Percentiles rank a stretch among this genome's conserved stretches.
Conservation (phyloP, 1,284 basidiomycete genomes). For the Ceratobasidium sp. region DNA sequence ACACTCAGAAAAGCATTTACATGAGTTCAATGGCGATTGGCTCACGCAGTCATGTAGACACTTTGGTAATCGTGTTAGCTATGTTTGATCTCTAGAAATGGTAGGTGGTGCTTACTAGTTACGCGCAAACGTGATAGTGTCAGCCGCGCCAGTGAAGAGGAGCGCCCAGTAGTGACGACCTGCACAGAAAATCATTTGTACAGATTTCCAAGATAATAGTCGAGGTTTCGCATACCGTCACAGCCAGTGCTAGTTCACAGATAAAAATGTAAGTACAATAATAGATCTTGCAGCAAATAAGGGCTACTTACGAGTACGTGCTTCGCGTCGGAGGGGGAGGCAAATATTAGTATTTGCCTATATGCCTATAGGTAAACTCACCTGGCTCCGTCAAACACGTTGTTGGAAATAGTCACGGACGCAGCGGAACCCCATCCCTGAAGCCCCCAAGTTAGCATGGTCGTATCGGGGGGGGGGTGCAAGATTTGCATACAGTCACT, state of each 20-base stretch:
- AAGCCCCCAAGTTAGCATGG: background rate
- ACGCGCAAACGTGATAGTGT: constrained; percentile 42
- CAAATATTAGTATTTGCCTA: background rate
- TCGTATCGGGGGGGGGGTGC: background rate
- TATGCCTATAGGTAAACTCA: constrained; percentile 1
- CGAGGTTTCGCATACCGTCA: constrained; percentile 11
- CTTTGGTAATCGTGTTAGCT: background rate
- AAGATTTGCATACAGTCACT: constrained; percentile 50
- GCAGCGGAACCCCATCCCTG: constrained; percentile 38
- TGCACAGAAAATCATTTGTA: background rate
- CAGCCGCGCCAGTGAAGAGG: constrained; percentile 38
- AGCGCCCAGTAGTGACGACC: constrained; percentile 42
- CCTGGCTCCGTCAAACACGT: constrained; percentile 43
- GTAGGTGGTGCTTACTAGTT: constrained; percentile 41
- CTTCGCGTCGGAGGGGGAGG: background rate
- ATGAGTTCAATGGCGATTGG: background rate
- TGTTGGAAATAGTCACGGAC: constrained; percentile 40
- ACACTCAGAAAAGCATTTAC: background rate
- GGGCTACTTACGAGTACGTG: constrained; percentile 43
- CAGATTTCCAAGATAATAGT: background rate
- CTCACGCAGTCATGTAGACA: constrained; percentile 43
- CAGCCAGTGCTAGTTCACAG: constrained; percentile 43
- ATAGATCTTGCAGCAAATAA: too few species aligned
- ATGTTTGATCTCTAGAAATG: background rate
- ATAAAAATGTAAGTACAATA: too few species aligned